Conservation (phyloP, 179 eudicot species). For the Pouteria campechiana region DNA sequence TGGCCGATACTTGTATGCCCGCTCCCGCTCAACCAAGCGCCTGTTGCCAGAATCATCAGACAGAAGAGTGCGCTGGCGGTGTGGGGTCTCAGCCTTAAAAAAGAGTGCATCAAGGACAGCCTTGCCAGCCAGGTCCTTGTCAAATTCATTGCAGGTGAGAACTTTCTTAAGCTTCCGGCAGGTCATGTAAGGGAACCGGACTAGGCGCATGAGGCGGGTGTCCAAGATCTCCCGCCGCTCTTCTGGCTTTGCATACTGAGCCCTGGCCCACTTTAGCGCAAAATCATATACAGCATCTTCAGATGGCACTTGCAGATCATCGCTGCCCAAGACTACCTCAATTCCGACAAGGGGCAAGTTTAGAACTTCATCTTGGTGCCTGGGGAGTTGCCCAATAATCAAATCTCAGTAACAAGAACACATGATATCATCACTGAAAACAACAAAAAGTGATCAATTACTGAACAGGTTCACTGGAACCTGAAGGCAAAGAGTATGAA, state of each 20-base stretch:
- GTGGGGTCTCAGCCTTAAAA: constrained; percentile 87
- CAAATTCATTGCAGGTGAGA: constrained; percentile 67
- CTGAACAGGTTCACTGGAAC: no score
- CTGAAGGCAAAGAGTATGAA: no score
- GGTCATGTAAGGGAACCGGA: constrained; percentile 86
- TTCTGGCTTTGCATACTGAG: constrained; percentile 59
- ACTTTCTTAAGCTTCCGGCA: constrained; percentile 82
- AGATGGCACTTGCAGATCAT: constrained; percentile 92
- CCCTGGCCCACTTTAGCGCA: constrained; percentile 68
- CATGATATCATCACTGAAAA: no score
- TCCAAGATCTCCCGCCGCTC: constrained; percentile 74
- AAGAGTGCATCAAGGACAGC: constrained; percentile 81
- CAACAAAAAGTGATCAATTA: no score
- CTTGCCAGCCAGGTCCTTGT: constrained; percentile 67
- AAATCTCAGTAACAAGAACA: no score
- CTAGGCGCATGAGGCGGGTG: constrained; percentile 55
- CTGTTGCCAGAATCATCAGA: constrained; percentile 55
- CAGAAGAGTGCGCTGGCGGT: constrained; percentile 53
- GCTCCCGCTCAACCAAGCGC: constrained; percentile 69
- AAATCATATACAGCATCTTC: constrained; percentile 90
- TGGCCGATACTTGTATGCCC: constrained; percentile 88
- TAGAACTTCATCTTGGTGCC: constrained; percentile 82
- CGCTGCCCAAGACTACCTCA: constrained; percentile 72
- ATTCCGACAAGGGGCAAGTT: constrained; percentile 75
- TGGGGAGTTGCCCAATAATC: constrained; percentile 11